Base-by-base conservation (phyloP, 2,329 filamentous ascomycete genomes). In the Verticillium albo-atrum region DNA sequence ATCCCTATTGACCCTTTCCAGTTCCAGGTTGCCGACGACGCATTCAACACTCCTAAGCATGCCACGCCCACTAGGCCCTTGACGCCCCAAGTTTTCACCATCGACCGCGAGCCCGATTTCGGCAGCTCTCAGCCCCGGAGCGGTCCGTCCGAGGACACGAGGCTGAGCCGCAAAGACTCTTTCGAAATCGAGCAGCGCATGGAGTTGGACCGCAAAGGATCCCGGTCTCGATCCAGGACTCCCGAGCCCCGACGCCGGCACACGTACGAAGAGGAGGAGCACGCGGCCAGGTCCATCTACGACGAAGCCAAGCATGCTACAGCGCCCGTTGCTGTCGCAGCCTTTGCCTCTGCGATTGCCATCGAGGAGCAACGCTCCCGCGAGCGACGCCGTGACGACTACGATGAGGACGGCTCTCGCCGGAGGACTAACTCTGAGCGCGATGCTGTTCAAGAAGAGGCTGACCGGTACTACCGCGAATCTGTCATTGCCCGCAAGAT, bases 381-480 rank as follows among this genome's bases (percentile, higher is more conserved):
- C 62, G 69, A 73, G 56, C 69, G 71, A 35, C 64, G 63, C 47
- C 66, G 70, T 60, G 67, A 70, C 59, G 65, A 73, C 53, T 66
- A 74, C 59, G 63, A 73, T 25, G 66, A 74, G 25, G 68, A 71
- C 51, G 68, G 67, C 37, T 75, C 74, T n/a, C 68, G 65, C n/a
- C 71, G 72, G 50, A 66, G 68, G 42, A 64, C 65, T n/a, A 63
- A 60, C 60, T 66, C 67, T 59, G 63, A 63, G 42, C 74, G 69
- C 56, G 82, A 85, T 60, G 63, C 69, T 14, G 75, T 87, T 23
- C 82, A 83, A 68, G 82, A 84, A 63, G 79, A 84, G 62, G 85
- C 84, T 30, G 77, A 88, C 67, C 75, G 77, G 59, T 78, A 80
- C 60, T 88, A 87, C 64, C 83, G 84, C 59, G 80, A 85, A 68